These are phyloP conservation scores for Paecilomyces sp. DNA, from an alignment of 2,329 filamentous ascomycete genomes.

Conservation along the genomic window DNA sequence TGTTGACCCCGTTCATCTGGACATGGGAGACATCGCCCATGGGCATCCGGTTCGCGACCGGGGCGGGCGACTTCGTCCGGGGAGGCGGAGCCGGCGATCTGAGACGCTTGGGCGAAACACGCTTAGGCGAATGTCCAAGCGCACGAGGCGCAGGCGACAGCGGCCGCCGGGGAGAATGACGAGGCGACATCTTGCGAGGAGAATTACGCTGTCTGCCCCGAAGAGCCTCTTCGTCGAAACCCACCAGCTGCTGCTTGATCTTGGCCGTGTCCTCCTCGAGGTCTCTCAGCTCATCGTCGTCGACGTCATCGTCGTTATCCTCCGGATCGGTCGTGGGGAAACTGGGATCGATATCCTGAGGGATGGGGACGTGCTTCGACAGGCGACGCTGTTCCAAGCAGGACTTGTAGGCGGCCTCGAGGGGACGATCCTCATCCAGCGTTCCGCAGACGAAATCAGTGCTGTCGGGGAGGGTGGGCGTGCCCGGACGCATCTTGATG, in stretches of 20 bases:
- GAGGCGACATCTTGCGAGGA: slow-evolving; percentile 47
- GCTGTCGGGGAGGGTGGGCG: slow-evolving; percentile 86
- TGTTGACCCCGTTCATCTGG: slow-evolving; percentile 45
- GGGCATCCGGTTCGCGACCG: slow-evolving; percentile 32
- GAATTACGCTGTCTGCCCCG: slow-evolving; percentile 37
- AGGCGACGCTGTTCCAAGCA: slow-evolving; percentile 74
- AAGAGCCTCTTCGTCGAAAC: slow-evolving; percentile 51
- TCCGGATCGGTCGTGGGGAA: slow-evolving; percentile 94
- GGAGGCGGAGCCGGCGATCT: slow-evolving; percentile 64
- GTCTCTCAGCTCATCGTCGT: slow-evolving; percentile 52
- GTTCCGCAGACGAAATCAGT: slow-evolving; percentile 99
- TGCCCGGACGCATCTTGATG: slow-evolving; percentile 56
- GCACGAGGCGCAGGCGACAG: slow-evolving; percentile 49
- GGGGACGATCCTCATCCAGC: slow-evolving; percentile 83
- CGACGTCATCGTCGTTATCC: slow-evolving; percentile 59
- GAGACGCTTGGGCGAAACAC: slow-evolving; percentile 57
- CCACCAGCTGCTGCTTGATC: slow-evolving; percentile 66
- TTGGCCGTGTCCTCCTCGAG: slow-evolving; percentile 59
- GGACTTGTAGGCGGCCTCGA: slow-evolving; percentile 90
- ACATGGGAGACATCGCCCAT: slow-evolving; percentile 33
- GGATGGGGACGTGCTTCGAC: slow-evolving; percentile 72
- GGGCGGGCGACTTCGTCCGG: slow-evolving; percentile 42
- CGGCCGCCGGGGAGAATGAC: slow-evolving; percentile 55
- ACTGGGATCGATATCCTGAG: slow-evolving; percentile 96
- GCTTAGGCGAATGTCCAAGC: slow-evolving; percentile 45